Percentiles rank a stretch among this genome's conserved stretches.
Conservation (phyloP, 441 rosid species). For the Mallotus japonicus region DNA sequence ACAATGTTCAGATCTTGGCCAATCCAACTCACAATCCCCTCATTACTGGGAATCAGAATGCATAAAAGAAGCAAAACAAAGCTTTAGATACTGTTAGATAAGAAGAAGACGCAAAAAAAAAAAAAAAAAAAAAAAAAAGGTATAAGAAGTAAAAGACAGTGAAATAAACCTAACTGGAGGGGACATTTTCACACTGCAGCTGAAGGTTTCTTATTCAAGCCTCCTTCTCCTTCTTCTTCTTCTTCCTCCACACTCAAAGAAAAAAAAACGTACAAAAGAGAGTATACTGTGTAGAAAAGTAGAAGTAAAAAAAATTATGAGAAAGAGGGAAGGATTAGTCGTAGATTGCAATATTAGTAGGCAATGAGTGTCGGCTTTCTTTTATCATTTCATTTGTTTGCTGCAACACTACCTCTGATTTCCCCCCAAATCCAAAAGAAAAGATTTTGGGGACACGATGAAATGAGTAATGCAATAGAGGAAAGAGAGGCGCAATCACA, state of each 20-base stretch:
- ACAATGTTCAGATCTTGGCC: constrained; percentile 19
- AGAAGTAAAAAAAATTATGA: background rate
- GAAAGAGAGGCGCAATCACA: constrained; percentile 17
- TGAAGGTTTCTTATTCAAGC: background rate
- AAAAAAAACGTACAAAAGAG: background rate
- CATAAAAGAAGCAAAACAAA: background rate
- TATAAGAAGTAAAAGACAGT: background rate
- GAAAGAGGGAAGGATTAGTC: background rate
- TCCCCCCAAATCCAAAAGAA: background rate
- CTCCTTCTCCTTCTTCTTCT: background rate
- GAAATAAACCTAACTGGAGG: background rate
- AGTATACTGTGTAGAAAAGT: background rate
- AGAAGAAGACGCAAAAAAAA: background rate
- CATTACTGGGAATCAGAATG: constrained; percentile 3
- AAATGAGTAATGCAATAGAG: background rate
- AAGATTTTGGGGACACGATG: background rate
- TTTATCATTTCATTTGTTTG: background rate
- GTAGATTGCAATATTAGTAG: background rate
- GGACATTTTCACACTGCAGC: constrained; percentile 4
- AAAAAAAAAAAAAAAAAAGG: background rate
- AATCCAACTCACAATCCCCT: constrained; percentile 18
- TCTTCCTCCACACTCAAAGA: background rate
- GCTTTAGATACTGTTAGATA: background rate
- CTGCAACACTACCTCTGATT: background rate
- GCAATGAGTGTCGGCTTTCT: constrained; percentile 8